These are phyloP conservation scores for Corynascus novoguineensis DNA, from an alignment of 495 filamentous ascomycete genomes.

Conservation along the genomic window DNA sequence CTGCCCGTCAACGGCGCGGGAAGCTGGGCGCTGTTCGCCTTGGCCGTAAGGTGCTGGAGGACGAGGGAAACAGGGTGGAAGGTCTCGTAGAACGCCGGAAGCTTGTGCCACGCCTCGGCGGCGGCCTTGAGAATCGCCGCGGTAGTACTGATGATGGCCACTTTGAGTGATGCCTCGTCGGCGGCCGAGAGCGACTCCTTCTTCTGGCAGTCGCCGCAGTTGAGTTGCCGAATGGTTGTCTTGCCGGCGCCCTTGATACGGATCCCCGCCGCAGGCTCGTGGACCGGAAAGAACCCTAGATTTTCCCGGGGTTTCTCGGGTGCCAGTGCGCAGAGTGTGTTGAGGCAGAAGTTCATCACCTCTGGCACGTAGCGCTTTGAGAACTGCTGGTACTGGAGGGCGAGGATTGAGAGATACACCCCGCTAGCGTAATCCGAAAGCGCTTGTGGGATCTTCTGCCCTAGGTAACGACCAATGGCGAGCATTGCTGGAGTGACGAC, in stretches of 20 bases:
- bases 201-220: slow-evolving; percentile 48
- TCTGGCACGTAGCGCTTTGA: slow-evolving; percentile 88
- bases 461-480: slow-evolving; percentile 74
- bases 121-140: slow-evolving; percentile 53
- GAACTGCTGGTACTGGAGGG: slow-evolving; percentile 69
- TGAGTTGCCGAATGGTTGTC: slow-evolving; percentile 37
- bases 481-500: slow-evolving; percentile 86
- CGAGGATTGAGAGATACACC: slow-evolving; percentile 70
- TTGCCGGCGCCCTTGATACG: slow-evolving; percentile 41
- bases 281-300: slow-evolving; percentile 56
- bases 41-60: slow-evolving; percentile 49
- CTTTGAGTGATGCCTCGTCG: slow-evolving; percentile 46
- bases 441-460: slow-evolving; percentile 59
- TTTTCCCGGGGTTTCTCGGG: slow-evolving; percentile 43
- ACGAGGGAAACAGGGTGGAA: slow-evolving; percentile 55
- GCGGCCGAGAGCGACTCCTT: slow-evolving; percentile 19
- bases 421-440: slow-evolving; percentile 65
- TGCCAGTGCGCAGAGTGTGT: slow-evolving; percentile 64
- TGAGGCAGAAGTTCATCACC: slow-evolving; percentile 71
- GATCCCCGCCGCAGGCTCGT: slow-evolving; percentile 50
- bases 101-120: slow-evolving; percentile 57
- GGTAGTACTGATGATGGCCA: slow-evolving; percentile 54
- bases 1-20: slow-evolving; percentile 34
- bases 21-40: slow-evolving; percentile 47
- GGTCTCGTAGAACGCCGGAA: slow-evolving; percentile 67